phyloP scores from a whole-genome alignment of 1,284 basidiomycete species.

The Rhodotorula sp. region DNA sequence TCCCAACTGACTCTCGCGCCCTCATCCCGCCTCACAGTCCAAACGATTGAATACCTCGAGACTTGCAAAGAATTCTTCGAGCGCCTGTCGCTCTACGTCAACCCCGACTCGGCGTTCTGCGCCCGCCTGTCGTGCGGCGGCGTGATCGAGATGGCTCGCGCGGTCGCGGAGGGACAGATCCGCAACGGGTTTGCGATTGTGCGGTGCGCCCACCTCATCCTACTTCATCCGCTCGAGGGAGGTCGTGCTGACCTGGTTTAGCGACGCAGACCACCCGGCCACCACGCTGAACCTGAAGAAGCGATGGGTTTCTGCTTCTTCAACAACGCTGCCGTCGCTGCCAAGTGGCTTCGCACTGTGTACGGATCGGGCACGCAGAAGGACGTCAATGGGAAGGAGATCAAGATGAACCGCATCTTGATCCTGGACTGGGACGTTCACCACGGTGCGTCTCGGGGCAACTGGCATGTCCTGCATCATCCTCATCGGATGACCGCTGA shows the following conservation, averaged over 20 bases:
- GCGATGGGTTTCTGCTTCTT: conserved; percentile 99
- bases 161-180: conserved; percentile 77
- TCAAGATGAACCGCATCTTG: conserved; percentile 68
- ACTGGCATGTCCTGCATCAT: not conserved
- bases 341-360: conserved; percentile 53
- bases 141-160: conserved; percentile 83
- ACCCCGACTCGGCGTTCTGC: conserved; percentile 75
- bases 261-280: conserved; percentile 70
- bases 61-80: conserved; percentile 67
- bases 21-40: conserved; percentile 20
- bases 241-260: not conserved
- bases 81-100: conserved; percentile 86
- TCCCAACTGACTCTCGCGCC: not conserved
- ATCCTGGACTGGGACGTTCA: conserved; percentile 99
- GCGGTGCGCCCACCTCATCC: conserved; percentile 50
- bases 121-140: conserved; percentile 90
- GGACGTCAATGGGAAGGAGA: conserved; percentile 36
- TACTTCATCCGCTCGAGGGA: too few relatives aligned
- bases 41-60: conserved; percentile 38
- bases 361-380: conserved; percentile 66
- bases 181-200: conserved; percentile 93
- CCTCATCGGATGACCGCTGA: conserved; percentile 9
- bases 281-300: conserved; percentile 96
- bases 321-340: conserved; percentile 95
- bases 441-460: conserved; percentile 63